Evolutionary conservation across 1,139 yeast species (phyloP).

Genomic region (Pichia sp.): DNA sequence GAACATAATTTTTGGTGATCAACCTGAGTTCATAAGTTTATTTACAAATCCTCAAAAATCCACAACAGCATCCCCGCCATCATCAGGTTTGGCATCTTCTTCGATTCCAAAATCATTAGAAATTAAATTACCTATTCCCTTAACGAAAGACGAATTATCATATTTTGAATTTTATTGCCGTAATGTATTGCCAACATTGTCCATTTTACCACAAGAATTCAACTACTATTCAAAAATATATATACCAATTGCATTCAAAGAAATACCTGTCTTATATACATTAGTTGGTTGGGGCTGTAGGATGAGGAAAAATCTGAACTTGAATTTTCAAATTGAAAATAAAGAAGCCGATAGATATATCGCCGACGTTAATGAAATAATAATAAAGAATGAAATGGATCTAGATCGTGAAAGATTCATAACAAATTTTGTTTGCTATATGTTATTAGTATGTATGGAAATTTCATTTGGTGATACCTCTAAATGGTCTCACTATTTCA

Average conservation of each 20-base stretch:
- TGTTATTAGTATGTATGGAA: constrained; percentile 33
- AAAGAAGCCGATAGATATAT: constrained; percentile 21
- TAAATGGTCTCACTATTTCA: constrained; percentile 32
- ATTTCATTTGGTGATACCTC: constrained; percentile 33
- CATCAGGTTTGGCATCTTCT: not conserved
- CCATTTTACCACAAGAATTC: constrained; percentile 30
- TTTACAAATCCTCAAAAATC: constrained; percentile 7
- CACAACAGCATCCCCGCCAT: too few species aligned
- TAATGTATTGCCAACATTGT: constrained; percentile 29
- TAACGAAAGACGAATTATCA: constrained; percentile 18
- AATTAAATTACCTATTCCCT: constrained; percentile 19
- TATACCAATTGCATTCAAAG: constrained; percentile 32
- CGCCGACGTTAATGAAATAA: constrained; percentile 15
- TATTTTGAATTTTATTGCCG: constrained; percentile 32
- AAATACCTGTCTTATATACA: constrained; percentile 29
- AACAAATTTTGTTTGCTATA: constrained; percentile 29
- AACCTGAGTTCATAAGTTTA: constrained; percentile 13
- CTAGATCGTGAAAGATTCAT: constrained; percentile 23
- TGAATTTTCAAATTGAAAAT: constrained; percentile 21
- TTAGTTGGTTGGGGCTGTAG: constrained; percentile 32
- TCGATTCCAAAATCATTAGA: constrained; percentile 13
- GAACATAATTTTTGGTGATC: constrained; percentile 12
- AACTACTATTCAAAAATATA: constrained; percentile 32
- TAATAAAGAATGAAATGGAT: constrained; percentile 10
- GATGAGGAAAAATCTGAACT: constrained; percentile 18